Conservation (phyloP, 495 filamentous ascomycete species). For the Penicillium goetzii region DNA sequence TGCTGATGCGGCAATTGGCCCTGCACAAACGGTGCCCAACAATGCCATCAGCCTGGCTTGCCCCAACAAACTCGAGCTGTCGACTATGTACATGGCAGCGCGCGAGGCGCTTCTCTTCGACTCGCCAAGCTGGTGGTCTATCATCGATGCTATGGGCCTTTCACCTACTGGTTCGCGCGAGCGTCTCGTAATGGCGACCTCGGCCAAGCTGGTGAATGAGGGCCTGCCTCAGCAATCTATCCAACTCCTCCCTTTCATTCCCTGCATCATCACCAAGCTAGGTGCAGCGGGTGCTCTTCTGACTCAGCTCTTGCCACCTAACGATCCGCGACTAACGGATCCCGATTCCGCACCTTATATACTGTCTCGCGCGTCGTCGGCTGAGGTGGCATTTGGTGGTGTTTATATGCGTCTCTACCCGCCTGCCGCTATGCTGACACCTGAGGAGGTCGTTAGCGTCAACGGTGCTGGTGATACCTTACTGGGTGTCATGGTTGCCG, state of each 20-base stretch:
- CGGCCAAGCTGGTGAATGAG: slow-evolving; percentile 64
- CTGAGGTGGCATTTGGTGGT: slow-evolving; percentile 66
- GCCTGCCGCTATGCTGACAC: slow-evolving; percentile 60
- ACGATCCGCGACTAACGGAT: slow-evolving; percentile 64
- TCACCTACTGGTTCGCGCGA: slow-evolving; percentile 61
- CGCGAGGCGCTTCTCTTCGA: slow-evolving; percentile 67
- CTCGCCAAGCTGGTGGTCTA: slow-evolving; percentile 67
- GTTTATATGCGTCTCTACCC: slow-evolving; percentile 85
- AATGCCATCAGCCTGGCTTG: slow-evolving; percentile 69
- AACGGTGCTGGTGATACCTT: slow-evolving; percentile 97
- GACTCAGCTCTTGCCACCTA: slow-evolving; percentile 66
- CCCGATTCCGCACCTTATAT: slow-evolving; percentile 68
- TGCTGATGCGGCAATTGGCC: slow-evolving; percentile 32
- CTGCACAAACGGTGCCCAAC: slow-evolving; percentile 58
- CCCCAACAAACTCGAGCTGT: slow-evolving; percentile 82
- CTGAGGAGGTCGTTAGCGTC: slow-evolving; percentile 75
- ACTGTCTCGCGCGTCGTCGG: slow-evolving; percentile 56
- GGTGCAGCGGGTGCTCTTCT: slow-evolving; percentile 79
- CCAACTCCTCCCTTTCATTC: slow-evolving; percentile 86
- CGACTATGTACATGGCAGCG: slow-evolving; percentile 71
- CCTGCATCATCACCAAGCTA: slow-evolving; percentile 81
- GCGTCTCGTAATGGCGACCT: slow-evolving; percentile 64
- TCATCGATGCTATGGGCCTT: slow-evolving; percentile 75
- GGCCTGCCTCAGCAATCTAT: slow-evolving; percentile 83
- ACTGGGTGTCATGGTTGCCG: slow-evolving; percentile 76